Evolutionary conservation across 768 basidiomycete genomes (phyloP).

Genomic region (Phlebiopsis flavidoalba): DNA sequence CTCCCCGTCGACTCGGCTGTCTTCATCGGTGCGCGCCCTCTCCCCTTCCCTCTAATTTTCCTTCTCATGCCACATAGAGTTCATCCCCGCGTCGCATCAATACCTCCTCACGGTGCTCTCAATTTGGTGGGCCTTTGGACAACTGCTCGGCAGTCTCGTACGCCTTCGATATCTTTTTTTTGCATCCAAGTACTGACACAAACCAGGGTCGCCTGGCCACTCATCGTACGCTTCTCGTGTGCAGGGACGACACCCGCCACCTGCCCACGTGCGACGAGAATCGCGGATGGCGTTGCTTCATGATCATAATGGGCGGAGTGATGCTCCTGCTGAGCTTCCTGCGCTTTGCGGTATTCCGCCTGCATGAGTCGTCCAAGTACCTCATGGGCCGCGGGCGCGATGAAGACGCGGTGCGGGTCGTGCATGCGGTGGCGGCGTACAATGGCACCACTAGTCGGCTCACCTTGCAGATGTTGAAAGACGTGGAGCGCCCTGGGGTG

Average conservation of each 20-base stretch:
- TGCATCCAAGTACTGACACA: constrained; percentile 18
- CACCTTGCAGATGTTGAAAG: constrained; percentile 44
- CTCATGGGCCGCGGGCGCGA: constrained; percentile 51
- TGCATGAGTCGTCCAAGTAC: constrained; percentile 55
- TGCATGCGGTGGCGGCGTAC: constrained; percentile 45
- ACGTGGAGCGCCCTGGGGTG: constrained; percentile 2
- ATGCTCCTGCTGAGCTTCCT: constrained; percentile 47
- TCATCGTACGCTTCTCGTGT: constrained; percentile 54
- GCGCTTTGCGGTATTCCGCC: constrained; percentile 47
- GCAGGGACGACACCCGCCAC: constrained; percentile 20
- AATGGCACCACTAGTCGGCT: constrained; percentile 41
- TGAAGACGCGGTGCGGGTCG: constrained; percentile 41
- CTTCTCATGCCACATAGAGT: constrained; percentile 30
- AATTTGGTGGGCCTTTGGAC: constrained; percentile 57
- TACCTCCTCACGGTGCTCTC: constrained; percentile 54
- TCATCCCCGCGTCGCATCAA: constrained; percentile 48
- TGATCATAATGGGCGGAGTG: constrained; percentile 47
- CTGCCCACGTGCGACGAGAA: constrained; percentile 43
- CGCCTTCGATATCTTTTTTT: constrained; percentile 7
- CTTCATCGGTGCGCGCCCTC: constrained; percentile 35
- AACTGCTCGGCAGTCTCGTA: constrained; percentile 44
- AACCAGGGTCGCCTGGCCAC: constrained; percentile 52
- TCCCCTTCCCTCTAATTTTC: background rate
- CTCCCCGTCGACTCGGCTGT: constrained; percentile 51
- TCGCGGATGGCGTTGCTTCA: constrained; percentile 62